Conservation (phyloP, 495 filamentous ascomycete species). For the Amphirosellinia nigrospora region DNA sequence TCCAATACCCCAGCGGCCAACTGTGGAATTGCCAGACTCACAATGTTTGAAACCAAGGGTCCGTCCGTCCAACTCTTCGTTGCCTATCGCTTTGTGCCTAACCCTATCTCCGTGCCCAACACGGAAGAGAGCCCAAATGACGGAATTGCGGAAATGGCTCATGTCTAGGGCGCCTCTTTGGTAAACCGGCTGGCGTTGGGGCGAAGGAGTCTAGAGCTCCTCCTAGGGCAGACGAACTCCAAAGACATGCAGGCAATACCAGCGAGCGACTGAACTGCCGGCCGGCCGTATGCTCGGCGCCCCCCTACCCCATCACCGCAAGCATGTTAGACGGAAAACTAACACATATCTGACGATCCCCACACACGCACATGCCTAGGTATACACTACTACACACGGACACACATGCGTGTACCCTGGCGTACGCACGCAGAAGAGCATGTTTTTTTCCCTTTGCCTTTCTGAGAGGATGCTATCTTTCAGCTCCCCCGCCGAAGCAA, state of each 20-base stretch:
- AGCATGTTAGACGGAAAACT: slow-evolving; percentile 6
- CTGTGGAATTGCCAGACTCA: background rate
- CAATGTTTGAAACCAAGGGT: too few species aligned
- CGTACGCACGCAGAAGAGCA: background rate
- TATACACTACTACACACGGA: slow-evolving; percentile 4
- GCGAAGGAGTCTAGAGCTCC: background rate
- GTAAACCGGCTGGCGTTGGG: background rate
- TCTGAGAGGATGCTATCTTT: background rate
- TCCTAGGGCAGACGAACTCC: slow-evolving; percentile 1
- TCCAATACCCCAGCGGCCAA: slow-evolving; percentile 44
- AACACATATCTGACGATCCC: slow-evolving; percentile 14
- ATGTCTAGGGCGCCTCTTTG: slow-evolving; percentile 58
- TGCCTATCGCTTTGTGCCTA: background rate
- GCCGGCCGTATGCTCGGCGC: slow-evolving; percentile 26
- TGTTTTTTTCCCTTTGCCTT: background rate
- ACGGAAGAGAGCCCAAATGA: background rate
- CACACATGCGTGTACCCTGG: background rate
- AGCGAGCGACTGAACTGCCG: slow-evolving; percentile 24
- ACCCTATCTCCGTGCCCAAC: background rate
- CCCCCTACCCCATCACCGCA: slow-evolving; percentile 19
- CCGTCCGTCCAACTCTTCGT: background rate
- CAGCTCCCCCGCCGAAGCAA: slow-evolving; percentile 18
- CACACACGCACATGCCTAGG: slow-evolving; percentile 12
- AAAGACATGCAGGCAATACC: slow-evolving; percentile 11
- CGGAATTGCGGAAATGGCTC: slow-evolving; percentile 54